Evolutionary conservation across 1,284 basidiomycete genomes (phyloP), one percentile per base, ranked within the genome.

Genomic region (Moniliella sp.): DNA sequence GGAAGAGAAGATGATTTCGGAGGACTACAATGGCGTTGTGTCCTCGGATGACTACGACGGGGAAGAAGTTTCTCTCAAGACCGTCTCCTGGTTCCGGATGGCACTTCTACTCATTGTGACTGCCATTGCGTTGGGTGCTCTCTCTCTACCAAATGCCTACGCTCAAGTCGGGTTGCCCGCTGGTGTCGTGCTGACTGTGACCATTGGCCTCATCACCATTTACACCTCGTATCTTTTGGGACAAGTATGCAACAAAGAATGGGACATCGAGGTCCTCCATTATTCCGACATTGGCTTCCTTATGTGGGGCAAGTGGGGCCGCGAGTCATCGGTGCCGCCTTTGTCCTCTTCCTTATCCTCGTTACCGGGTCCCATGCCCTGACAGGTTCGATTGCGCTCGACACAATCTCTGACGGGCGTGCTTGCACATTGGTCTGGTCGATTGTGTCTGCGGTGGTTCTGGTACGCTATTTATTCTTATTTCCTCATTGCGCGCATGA

Each of bases 361-460:
- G 27, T 27, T 14, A 32, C 33, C n/a, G 37, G 34, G 3, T 51
- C 48, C 2, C 50, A 57, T 33, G 43, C 45, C 28, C 41, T 54
- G n/a, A 54, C 50, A 5, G 50, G 48, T 14, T 45, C 43, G 13
- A 43, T 49, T 14, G 41, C 45, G 4, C 45, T 51, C 36, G 33
- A 42, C 32, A 46, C 42, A 33, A 31, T 54, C 18, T 39, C 39
- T 33, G 27, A 37, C 33, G 35, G 45, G 15, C 40, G 39, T 27
- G 35, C 45, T 31, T 54, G 50, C 37, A 39, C 39, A 15, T 28
- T 52, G 27, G 46, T 39, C 19, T 54, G 50, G 30, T 43, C 43
- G 26, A 35, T 48, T 31, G 37, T 54, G 31, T 40, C 42, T 14
- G 50, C 50, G 27, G 39, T 50, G 35, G 37, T 52, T 25, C 47